Base-by-base conservation (phyloP, 1,139 yeast genomes). In the Debaryomyces subglobosus region DNA sequence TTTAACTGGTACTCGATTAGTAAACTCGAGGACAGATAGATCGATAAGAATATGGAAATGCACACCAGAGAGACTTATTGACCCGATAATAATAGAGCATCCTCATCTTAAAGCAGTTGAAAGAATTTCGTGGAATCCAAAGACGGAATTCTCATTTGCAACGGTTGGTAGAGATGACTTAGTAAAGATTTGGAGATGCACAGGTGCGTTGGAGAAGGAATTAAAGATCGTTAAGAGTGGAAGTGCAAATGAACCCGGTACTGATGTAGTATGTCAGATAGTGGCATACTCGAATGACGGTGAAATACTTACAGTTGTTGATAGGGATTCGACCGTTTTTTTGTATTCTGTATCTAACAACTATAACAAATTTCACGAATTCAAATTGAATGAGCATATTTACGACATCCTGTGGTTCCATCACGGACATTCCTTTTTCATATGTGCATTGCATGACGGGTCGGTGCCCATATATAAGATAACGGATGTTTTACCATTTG, bases 71-170 rank as follows among this genome's bases (percentile, higher is more conserved):
- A 53, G 64, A 18, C 54, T 69, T 23, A 49, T 60, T 3, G 72
- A 71, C 5, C 71, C 78, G 0, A 63, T 72, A 15, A 64, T 70
- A 2, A 71, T 79, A 2, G 78, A 71, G 21, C 65, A 68, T 32
- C 72, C 83, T 1, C 85, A 80, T 51, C 68, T 66, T 1, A 70
- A 69, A 49, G 67, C 81, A 2, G 80, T 82, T 1, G 79, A 78
- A 42, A 62, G 77, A 13, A 55, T 87, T 2, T 63, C 81, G 1
- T 88, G 94, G 91, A 76, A 82, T 49, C 88, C 91, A 0, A 60
- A 60, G 13, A 72, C 77, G 42, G 81, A 79, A 21, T 71, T 68
- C 39, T 66, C 77, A 23, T 71, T 88, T 51, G 88, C 83, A 1
- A 76, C 88, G 2, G 86, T 81, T 13, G 84, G 86, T 1, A 67